Base-by-base conservation (phyloP, 78 protist genomes). In the Salpingoeca rosetta region DNA sequence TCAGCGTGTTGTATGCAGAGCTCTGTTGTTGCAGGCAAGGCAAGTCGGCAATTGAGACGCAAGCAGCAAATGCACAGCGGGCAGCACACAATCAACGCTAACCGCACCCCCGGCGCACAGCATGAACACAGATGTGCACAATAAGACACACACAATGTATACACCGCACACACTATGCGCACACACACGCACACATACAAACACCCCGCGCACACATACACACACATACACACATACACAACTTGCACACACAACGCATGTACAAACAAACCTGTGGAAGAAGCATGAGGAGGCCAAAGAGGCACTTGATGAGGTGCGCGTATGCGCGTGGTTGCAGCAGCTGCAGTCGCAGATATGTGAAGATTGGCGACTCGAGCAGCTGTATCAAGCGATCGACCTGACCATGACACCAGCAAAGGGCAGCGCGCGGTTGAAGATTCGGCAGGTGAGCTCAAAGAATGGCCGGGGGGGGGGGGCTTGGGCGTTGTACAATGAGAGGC, bases 231-330 rank as follows among this genome's bases (percentile, higher is more conserved):
- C 65, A 22, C 65, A 22, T 22, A 51, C 31, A 7, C 31, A 51
- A 17, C 17, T 17, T 41, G 22, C 38, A 77, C n/a, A 51, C 17
- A 7, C 31, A 51, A 51, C 17, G 65, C 31, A 51, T 51, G 7
- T 7, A 51, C 31, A 22, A 51, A 51, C 65, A 51, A 17, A 51
- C 65, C 88, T 97, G 99, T 42, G 99, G 99, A 35, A 97, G 93
- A 1, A 97, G 92, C 99, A 97, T 97, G 44, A 97, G 88, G 36
- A 97, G 3, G 39, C 99, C 99, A 74, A 93, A 96, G 0, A 97
- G 89, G 28, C 88, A 28, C 86, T 93, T 91, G 79, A 94, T 42
- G 25, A 97, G 86, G 85, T 79, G 85, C 28, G 97, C 97, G 73
- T 95, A 75, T 35, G 0, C 35, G 36, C 79, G 81, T 0, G 91